phyloP scores from a whole-genome alignment of 2,329 filamentous ascomycete genomes.

The Cordyceps javanica region DNA sequence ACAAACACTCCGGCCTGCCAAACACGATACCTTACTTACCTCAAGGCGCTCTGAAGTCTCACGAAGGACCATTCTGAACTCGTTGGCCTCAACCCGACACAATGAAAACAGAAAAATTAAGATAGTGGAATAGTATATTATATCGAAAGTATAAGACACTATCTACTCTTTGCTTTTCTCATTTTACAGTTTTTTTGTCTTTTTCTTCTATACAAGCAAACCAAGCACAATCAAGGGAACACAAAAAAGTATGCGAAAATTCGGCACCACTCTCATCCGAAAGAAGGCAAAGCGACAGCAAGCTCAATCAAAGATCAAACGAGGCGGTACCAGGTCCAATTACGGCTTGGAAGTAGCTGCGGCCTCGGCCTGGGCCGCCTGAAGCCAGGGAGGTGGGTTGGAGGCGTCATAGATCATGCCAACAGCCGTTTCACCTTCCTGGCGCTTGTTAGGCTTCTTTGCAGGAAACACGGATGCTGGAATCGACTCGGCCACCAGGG shows the following conservation, averaged over 20 bases:
- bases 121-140: too few species aligned
- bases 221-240: not conserved
- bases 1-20: too few species aligned
- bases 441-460: not conserved
- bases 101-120: too few species aligned
- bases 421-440: not conserved
- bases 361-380: not conserved
- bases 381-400: not conserved
- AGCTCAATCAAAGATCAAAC: not conserved
- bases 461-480: not conserved
- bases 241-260: too few species aligned
- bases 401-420: not conserved
- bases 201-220: too few species aligned
- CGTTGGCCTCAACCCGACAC: too few species aligned
- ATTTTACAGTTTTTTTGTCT: too few species aligned
- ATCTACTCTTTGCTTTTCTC: too few species aligned
- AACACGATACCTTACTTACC: too few species aligned
- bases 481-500: not conserved
- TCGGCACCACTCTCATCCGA: not conserved
- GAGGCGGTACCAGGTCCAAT: not conserved
- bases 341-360: not conserved
- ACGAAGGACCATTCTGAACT: too few species aligned
- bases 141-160: too few species aligned
- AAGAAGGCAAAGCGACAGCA: not conserved
- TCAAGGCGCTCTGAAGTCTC: too few species aligned